These are phyloP conservation scores for Lactuca saligna DNA, from an alignment of 129 eudicot species.

Conservation along the genomic window DNA sequence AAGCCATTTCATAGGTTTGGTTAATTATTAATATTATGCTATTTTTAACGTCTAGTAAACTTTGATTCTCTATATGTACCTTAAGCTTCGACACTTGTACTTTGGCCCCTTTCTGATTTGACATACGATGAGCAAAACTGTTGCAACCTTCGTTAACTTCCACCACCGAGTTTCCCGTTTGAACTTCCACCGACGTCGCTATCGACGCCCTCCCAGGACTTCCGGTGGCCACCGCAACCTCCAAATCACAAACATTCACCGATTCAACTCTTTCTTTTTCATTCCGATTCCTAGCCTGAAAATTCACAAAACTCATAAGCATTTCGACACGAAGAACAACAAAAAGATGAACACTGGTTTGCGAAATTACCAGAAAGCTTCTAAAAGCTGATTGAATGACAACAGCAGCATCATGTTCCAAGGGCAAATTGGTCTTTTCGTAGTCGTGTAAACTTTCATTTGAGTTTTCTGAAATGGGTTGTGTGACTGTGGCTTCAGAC, in stretches of 20 bases:
- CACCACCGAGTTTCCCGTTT: conserved; percentile 64
- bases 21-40: too few relatives aligned
- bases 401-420: conserved; percentile 60
- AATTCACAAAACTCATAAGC: not conserved
- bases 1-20: too few relatives aligned
- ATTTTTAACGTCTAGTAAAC: not conserved
- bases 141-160: conserved; percentile 41
- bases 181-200: conserved; percentile 79
- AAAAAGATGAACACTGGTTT: not conserved
- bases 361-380: conserved; percentile 61
- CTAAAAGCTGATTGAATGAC: conserved; percentile 80
- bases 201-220: conserved; percentile 52
- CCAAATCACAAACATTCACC: conserved; percentile 19
- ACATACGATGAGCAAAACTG: conserved; percentile 30
- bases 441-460: conserved; percentile 21
- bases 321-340: conserved; percentile 9
- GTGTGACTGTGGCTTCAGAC: conserved; percentile 75
- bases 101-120: conserved; percentile 36
- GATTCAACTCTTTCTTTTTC: conserved; percentile 4
- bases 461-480: conserved; percentile 32
- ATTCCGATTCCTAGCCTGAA: conserved; percentile 50
- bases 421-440: conserved; percentile 34
- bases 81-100: conserved; percentile 46
- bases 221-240: conserved; percentile 5
- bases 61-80: conserved; percentile 30